A percentile compares a stretch with the other conserved stretches of the same genome.
Evolutionary conservation across 2,329 filamentous ascomycete species (phyloP).

Genomic region (Alternaria ventricosa): DNA sequence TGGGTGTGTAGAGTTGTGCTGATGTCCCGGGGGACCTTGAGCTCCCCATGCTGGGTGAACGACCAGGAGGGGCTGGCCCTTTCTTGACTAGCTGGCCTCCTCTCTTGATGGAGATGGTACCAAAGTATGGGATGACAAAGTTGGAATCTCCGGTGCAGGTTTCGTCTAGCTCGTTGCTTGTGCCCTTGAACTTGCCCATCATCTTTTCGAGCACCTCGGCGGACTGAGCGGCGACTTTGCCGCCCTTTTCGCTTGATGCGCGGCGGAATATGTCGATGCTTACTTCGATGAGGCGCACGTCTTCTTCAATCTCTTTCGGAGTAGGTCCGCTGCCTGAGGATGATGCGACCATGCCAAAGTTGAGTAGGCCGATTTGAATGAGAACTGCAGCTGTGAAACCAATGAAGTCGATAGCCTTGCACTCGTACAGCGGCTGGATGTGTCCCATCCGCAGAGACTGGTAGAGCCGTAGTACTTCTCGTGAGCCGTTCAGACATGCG

Average conservation of each 20-base stretch:
- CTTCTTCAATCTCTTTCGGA: constrained; percentile 41
- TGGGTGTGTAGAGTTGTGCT: constrained; percentile 16
- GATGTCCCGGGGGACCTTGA: constrained; percentile 2
- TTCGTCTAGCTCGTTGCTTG: constrained; percentile 4
- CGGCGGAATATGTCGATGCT: constrained; percentile 52
- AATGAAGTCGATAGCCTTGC: constrained; percentile 56
- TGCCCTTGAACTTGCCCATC: constrained; percentile 36
- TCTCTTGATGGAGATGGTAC: constrained; percentile 48
- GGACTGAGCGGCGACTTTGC: constrained; percentile 50
- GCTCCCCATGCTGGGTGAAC: constrained; percentile 2
- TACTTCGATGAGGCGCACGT: constrained; percentile 48
- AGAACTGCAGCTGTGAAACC: constrained; percentile 55
- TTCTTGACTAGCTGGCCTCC: constrained; percentile 30
- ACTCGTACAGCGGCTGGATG: constrained; percentile 52
- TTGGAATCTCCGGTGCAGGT: constrained; percentile 25
- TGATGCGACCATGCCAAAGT: constrained; percentile 32
- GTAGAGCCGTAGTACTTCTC: constrained; percentile 52
- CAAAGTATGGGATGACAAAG: constrained; percentile 52
- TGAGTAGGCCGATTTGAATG: constrained; percentile 52
- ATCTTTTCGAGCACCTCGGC: constrained; percentile 49
- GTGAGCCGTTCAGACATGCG: constrained; percentile 50
- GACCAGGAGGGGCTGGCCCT: neutral
- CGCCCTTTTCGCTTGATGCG: constrained; percentile 50
- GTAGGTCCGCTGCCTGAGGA: constrained; percentile 8
- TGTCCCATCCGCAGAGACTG: constrained; percentile 45